Percentiles rank a stretch among this genome's conserved stretches.
These are phyloP conservation scores for Pyricularia pennisetigena DNA, from an alignment of 2,329 filamentous ascomycete species.

Conservation along the genomic window DNA sequence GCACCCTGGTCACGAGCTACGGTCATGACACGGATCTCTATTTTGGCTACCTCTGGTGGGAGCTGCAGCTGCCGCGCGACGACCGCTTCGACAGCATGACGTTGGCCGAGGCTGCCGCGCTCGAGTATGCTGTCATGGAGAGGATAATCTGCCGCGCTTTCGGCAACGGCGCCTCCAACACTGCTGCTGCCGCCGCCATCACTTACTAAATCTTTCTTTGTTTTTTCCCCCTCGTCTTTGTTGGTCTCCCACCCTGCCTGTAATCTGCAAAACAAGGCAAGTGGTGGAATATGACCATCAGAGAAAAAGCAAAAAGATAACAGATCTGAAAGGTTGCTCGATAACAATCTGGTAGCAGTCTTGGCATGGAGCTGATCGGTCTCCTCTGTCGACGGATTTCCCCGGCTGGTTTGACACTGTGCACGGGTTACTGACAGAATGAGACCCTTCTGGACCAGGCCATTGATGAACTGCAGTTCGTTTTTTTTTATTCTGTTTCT, in stretches of 20 bases:
- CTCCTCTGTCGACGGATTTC: too few relatives aligned
- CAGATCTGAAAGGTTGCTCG: too few relatives aligned
- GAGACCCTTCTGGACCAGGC: too few relatives aligned
- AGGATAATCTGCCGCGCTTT: conserved; percentile 34
- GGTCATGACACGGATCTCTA: conserved; percentile 27
- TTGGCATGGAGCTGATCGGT: too few relatives aligned
- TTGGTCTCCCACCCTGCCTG: not conserved
- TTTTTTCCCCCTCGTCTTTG: not conserved
- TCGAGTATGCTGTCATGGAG: conserved; percentile 41
- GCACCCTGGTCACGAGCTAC: conserved; percentile 24
- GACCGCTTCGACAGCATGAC: conserved; percentile 35
- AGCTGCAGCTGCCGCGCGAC: conserved; percentile 31
- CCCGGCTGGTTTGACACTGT: too few relatives aligned
- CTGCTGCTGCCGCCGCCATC: not conserved
- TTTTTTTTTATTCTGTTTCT: too few relatives aligned
- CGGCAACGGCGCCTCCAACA: not conserved
- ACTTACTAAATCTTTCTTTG: not conserved
- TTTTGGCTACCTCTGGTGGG: conserved; percentile 43
- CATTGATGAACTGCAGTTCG: too few relatives aligned
- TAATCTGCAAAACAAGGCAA: too few relatives aligned
- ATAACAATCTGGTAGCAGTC: too few relatives aligned
- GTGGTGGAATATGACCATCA: too few relatives aligned
- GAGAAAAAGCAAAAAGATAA: too few relatives aligned
- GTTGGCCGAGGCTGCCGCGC: conserved; percentile 31
- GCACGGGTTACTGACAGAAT: too few relatives aligned